Evolutionary conservation across 1,284 basidiomycete genomes (phyloP).

Genomic region (Boletellus deceptivus): DNA sequence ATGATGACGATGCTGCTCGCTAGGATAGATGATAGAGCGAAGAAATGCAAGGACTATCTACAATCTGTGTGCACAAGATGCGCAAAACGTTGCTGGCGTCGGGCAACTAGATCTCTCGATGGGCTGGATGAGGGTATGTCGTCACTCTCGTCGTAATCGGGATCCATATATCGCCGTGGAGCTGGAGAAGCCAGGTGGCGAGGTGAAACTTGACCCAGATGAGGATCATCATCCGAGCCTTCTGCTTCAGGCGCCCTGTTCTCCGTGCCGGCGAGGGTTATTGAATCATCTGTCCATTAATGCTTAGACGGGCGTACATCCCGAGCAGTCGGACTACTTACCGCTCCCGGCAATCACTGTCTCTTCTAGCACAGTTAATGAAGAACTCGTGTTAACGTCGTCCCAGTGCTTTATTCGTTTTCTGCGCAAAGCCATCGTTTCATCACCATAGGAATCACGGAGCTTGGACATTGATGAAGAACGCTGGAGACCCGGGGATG

Average conservation of each 20-base stretch:
- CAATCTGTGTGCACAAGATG: constrained; percentile 1
- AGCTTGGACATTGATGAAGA: constrained; percentile 27
- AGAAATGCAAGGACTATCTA: constrained; percentile 14
- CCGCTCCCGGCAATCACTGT: constrained; percentile 42
- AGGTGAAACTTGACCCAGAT: constrained; percentile 64
- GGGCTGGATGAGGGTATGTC: constrained; percentile 45
- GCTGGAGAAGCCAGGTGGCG: constrained; percentile 62
- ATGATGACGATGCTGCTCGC: constrained; percentile 16
- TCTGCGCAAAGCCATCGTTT: constrained; percentile 4
- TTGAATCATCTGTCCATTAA: constrained; percentile 42
- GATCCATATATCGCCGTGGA: constrained; percentile 38
- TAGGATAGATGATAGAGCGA: constrained; percentile 19
- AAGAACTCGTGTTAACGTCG: constrained; percentile 15
- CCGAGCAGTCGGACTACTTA: constrained; percentile 27
- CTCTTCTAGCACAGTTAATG: constrained; percentile 32
- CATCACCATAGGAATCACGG: constrained; percentile 16
- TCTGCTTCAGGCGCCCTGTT: constrained; percentile 9
- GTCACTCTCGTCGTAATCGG: constrained; percentile 41
- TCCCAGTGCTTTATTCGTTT: constrained; percentile 29
- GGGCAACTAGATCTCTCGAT: constrained; percentile 37
- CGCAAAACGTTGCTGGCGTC: constrained; percentile 34
- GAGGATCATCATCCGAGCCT: constrained; percentile 59
- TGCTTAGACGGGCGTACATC: constrained; percentile 8
- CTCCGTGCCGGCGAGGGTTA: constrained; percentile 32
- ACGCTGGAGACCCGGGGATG: constrained; percentile 24